phyloP scores from a whole-genome alignment of 225 moss, liverwort and hornwort genomes.

The Sphagnum tenellum region DNA sequence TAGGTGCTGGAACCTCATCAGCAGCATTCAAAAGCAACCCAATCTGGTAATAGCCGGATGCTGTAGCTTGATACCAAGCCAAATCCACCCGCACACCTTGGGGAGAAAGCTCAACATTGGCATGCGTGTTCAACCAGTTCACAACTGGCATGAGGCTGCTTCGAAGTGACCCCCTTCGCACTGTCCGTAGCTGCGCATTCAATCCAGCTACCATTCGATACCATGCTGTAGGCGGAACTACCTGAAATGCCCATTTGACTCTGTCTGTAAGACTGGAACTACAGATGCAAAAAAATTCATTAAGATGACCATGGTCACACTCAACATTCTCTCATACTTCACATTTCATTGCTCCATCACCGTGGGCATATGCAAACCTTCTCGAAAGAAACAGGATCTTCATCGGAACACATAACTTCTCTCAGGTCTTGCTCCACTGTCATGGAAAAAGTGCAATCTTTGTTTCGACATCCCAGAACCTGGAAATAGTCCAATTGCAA shows the following conservation, averaged over 20 bases:
- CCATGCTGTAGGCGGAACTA: conserved; percentile 82
- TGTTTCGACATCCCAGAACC: too few species aligned
- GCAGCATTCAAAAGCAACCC: conserved; percentile 70
- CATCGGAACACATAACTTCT: too few species aligned
- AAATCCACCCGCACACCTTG: conserved; percentile 78
- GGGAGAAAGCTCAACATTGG: conserved; percentile 48
- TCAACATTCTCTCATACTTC: too few species aligned
- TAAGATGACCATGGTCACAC: too few species aligned
- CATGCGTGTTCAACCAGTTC: conserved; percentile 71
- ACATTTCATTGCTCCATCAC: too few species aligned
- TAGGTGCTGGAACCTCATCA: conserved; percentile 41
- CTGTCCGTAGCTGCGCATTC: conserved; percentile 84
- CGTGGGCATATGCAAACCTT: too few species aligned
- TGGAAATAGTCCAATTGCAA: too few species aligned
- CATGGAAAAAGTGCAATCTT: too few species aligned
- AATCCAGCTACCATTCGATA: conserved; percentile 91
- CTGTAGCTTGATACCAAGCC: conserved; percentile 96
- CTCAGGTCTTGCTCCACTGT: too few species aligned
- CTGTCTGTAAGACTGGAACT: too few species aligned
- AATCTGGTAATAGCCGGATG: conserved; percentile 86
- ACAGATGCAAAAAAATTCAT: too few species aligned
- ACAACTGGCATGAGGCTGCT: conserved; percentile 69
- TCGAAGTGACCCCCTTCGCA: conserved; percentile 66
- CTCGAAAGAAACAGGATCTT: too few species aligned
- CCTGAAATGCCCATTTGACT: conserved; percentile 27